Evolutionary conservation across 2,329 filamentous ascomycete species (phyloP).

Genomic region (Apiospora kogelbergensis): DNA sequence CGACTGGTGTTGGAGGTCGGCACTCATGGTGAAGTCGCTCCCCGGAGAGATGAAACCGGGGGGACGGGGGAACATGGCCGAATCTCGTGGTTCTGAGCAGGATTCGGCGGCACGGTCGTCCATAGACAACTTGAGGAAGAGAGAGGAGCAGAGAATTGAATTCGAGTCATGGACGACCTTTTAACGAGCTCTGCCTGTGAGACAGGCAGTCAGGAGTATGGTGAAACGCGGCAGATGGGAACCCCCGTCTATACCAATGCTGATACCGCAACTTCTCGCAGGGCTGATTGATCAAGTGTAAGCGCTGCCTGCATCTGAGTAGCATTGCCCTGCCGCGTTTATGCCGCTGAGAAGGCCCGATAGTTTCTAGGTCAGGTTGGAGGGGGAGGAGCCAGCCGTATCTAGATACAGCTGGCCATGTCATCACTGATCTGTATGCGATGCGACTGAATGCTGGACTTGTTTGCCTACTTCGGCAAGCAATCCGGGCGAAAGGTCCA

Average conservation of each 20-base stretch:
- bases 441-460: not conserved
- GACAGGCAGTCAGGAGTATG: not conserved
- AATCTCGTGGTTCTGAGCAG: slow-evolving; percentile 10
- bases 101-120: slow-evolving; percentile 12
- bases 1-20: slow-evolving; percentile 18
- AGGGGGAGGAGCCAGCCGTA: not conserved
- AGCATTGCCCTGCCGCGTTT: not conserved
- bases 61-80: not conserved
- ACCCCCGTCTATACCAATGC: not conserved
- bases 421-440: not conserved
- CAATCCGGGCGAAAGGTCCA: not conserved
- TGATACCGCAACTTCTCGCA: not conserved
- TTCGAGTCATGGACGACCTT: not conserved
- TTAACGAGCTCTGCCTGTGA: not conserved
- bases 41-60: not conserved
- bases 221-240: not conserved
- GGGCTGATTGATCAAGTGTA: not conserved
- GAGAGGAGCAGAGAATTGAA: not conserved
- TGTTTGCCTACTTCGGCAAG: not conserved
- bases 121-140: not conserved
- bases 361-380: not conserved
- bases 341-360: not conserved
- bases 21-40: slow-evolving; percentile 13
- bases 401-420: not conserved
- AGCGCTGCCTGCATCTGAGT: slow-evolving; percentile 1